Percentiles rank a stretch among this genome's conserved stretches.
Evolutionary conservation across 148 eudicot genomes (phyloP).

Genomic region (Rhododendron simsii): DNA sequence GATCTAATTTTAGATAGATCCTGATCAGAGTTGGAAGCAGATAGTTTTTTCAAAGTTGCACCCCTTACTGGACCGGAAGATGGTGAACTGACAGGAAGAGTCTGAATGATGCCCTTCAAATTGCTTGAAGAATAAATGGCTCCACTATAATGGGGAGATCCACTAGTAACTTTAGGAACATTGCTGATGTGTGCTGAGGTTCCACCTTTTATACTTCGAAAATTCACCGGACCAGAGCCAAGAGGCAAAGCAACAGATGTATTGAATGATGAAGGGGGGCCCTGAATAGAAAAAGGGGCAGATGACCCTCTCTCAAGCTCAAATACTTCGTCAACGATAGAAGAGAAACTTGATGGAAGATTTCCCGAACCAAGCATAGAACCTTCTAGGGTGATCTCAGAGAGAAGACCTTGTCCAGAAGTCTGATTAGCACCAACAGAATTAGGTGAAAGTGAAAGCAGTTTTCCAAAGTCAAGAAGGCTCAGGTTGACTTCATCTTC

Average conservation of each 20-base stretch:
- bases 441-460: conserved; percentile 36
- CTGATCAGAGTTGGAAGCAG: conserved; percentile 91
- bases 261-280: conserved; percentile 34
- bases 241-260: conserved; percentile 43
- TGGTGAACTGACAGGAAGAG: conserved; percentile 47
- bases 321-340: conserved; percentile 81
- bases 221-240: conserved; percentile 32
- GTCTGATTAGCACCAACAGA: conserved; percentile 30
- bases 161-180: conserved; percentile 25
- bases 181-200: conserved; percentile 33
- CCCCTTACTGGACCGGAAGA: conserved; percentile 44
- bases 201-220: conserved; percentile 36
- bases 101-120: conserved; percentile 51
- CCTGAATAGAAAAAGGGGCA: conserved; percentile 33
- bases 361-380: conserved; percentile 33
- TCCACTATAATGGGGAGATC: conserved; percentile 38
- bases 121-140: conserved; percentile 38
- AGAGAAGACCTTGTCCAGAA: conserved; percentile 43
- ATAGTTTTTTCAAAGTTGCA: conserved; percentile 40
- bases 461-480: conserved; percentile 54
- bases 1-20: conserved; percentile 76
- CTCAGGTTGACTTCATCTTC: conserved; percentile 85
- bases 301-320: conserved; percentile 74
- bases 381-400: conserved; percentile 45
- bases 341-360: conserved; percentile 63